Conservation (phyloP, 129 eudicot genomes). For the Tagetes patula region DNA sequence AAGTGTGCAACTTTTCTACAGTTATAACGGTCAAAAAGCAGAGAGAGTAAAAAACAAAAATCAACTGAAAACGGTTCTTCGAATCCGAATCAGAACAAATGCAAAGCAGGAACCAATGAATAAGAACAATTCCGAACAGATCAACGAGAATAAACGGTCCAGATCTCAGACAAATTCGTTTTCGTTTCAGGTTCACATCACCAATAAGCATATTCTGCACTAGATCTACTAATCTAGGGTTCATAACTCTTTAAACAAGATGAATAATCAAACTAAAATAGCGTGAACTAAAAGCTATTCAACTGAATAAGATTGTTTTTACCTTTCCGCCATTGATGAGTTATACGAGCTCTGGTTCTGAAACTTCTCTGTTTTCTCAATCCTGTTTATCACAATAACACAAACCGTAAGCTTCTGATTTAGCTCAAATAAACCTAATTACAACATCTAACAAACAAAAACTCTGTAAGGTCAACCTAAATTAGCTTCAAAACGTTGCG, state of each 20-base stretch:
- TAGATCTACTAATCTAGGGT: slow-evolving; percentile 13
- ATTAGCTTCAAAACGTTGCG: background rate
- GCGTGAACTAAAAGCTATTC: background rate
- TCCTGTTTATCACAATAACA: slow-evolving; percentile 30
- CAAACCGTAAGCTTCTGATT: slow-evolving; percentile 22
- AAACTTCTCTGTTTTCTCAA: slow-evolving; percentile 47
- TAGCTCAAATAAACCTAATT: slow-evolving; percentile 3
- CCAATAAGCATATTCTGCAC: background rate
- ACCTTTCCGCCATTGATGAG: slow-evolving; percentile 78
- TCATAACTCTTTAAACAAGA: background rate
- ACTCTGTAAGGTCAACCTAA: slow-evolving; percentile 9
- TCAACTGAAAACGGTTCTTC: slow-evolving; percentile 26
- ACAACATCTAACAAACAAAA: background rate
- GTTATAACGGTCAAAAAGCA: slow-evolving; percentile 34
- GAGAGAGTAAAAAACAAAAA: slow-evolving; percentile 2
- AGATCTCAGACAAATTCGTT: slow-evolving; percentile 38
- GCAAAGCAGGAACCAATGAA: slow-evolving; percentile 11
- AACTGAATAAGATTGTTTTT: slow-evolving; percentile 13
- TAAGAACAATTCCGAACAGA: slow-evolving; percentile 31
- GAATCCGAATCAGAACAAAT: slow-evolving; percentile 9
- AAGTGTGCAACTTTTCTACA: slow-evolving; percentile 14
- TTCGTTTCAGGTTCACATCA: background rate
- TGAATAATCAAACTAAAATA: slow-evolving; percentile 9
- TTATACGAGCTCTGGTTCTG: slow-evolving; percentile 48
- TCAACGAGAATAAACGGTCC: slow-evolving; percentile 37